These are phyloP conservation scores for Trichoderma semiorbis DNA, from an alignment of 2,329 filamentous ascomycete species.

Conservation along the genomic window DNA sequence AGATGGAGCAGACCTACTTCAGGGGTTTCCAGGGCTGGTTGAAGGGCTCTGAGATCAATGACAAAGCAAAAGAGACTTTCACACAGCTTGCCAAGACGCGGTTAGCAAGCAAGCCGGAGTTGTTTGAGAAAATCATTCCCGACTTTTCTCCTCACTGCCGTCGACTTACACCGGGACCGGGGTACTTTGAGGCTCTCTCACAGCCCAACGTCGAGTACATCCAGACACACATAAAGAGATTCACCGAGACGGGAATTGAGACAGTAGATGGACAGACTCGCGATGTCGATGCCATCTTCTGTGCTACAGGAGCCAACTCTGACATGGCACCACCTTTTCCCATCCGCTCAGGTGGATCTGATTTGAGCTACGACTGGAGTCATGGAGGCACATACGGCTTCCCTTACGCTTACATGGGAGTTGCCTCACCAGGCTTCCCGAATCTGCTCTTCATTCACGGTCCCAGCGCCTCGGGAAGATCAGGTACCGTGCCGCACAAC, in stretches of 20 bases:
- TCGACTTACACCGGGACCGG: slow-evolving; percentile 62
- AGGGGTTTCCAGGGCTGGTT: slow-evolving; percentile 53
- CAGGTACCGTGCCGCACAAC: slow-evolving; percentile 64
- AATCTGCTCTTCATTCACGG: slow-evolving; percentile 65
- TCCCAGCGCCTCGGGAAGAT: slow-evolving; percentile 55
- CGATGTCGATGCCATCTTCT: slow-evolving; percentile 63
- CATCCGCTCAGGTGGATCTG: slow-evolving; percentile 51
- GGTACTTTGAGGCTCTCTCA: slow-evolving; percentile 62
- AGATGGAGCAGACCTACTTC: slow-evolving; percentile 60
- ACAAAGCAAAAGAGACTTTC: slow-evolving; percentile 43
- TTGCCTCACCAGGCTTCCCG: slow-evolving; percentile 62
- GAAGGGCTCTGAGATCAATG: slow-evolving; percentile 49
- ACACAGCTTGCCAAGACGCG: slow-evolving; percentile 50
- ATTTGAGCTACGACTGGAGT: slow-evolving; percentile 56
- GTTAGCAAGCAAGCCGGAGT: slow-evolving; percentile 51
- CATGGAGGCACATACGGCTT: slow-evolving; percentile 54
- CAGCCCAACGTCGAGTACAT: slow-evolving; percentile 62
- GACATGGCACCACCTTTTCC: slow-evolving; percentile 58
- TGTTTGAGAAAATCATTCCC: slow-evolving; percentile 55
- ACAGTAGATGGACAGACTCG: slow-evolving; percentile 54
- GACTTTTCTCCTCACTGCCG: slow-evolving; percentile 63
- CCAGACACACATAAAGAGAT: slow-evolving; percentile 51
- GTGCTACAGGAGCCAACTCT: slow-evolving; percentile 64
- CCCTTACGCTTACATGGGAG: slow-evolving; percentile 64
- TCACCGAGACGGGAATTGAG: slow-evolving; percentile 58